A percentile compares a stretch with the other conserved stretches of the same genome.
Evolutionary conservation across 2,329 filamentous ascomycete genomes (phyloP).

Genomic region (Immersiporthe knoxdaviesiana): DNA sequence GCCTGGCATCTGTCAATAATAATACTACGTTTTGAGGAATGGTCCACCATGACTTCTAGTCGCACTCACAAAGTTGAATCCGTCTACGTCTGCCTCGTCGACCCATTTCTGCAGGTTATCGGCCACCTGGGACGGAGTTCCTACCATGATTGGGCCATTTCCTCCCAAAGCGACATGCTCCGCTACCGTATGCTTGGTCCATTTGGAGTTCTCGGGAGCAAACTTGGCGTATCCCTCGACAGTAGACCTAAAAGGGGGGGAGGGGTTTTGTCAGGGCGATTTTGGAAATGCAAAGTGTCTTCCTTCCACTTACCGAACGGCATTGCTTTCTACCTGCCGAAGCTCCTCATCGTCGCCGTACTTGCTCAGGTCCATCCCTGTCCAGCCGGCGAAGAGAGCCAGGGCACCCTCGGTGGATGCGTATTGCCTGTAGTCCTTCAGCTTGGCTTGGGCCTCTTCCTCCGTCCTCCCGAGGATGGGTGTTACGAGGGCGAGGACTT

Average conservation of each 20-base stretch:
- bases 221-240: slow-evolving; percentile 30
- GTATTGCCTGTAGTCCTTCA: slow-evolving; percentile 62
- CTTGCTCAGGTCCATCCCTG: slow-evolving; percentile 54
- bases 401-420: slow-evolving; percentile 66
- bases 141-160: slow-evolving; percentile 66
- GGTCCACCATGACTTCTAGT: not conserved
- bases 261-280: not conserved
- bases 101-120: slow-evolving; percentile 72
- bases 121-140: slow-evolving; percentile 66
- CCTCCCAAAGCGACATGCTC: slow-evolving; percentile 71
- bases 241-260: slow-evolving; percentile 30
- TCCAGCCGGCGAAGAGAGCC: slow-evolving; percentile 76
- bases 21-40: not conserved
- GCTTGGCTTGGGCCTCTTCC: slow-evolving; percentile 67
- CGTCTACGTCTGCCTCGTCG: slow-evolving; percentile 70
- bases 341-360: slow-evolving; percentile 46
- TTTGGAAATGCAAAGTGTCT: slow-evolving; percentile 6
- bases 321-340: slow-evolving; percentile 44
- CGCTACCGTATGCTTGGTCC: slow-evolving; percentile 73
- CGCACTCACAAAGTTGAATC: slow-evolving; percentile 67
- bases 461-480: slow-evolving; percentile 68
- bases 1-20: slow-evolving; percentile 42
- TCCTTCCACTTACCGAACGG: slow-evolving; percentile 40
- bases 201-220: slow-evolving; percentile 50
- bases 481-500: slow-evolving; percentile 68